These are phyloP conservation scores for Hevea brasiliensis DNA, from an alignment of 345 rosid genomes.

Conservation along the genomic window DNA sequence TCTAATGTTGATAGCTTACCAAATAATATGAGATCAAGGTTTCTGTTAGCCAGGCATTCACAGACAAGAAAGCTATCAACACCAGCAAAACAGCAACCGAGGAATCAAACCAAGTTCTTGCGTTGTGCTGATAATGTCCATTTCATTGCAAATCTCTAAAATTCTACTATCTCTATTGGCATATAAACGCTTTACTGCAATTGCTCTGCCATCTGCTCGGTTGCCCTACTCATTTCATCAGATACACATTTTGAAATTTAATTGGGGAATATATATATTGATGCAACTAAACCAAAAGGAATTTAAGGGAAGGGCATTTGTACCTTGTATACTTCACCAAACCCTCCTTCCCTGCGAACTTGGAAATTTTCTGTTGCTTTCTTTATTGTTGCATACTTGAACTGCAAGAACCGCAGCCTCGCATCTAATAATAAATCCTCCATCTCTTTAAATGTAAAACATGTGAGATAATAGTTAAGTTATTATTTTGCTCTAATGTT, in stretches of 20 bases:
- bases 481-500: too few relatives aligned
- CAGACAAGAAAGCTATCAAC: conserved; percentile 52
- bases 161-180: conserved; percentile 27
- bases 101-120: conserved; percentile 56
- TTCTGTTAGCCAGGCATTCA: conserved; percentile 54
- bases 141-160: conserved; percentile 49
- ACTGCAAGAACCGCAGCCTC: conserved; percentile 40
- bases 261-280: too few relatives aligned
- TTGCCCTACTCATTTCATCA: conserved; percentile 42
- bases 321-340: conserved; percentile 58
- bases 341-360: conserved; percentile 49
- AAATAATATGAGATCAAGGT: conserved; percentile 54
- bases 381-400: conserved; percentile 48
- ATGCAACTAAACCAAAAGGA: background rate
- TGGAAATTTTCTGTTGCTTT: conserved; percentile 45
- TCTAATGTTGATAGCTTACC: conserved; percentile 33
- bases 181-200: conserved; percentile 57
- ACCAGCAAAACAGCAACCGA: conserved; percentile 62
- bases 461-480: too few relatives aligned
- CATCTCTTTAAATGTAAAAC: conserved; percentile 8
- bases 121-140: conserved; percentile 61
- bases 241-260: background rate
- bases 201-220: conserved; percentile 65
- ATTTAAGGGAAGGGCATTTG: background rate
- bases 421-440: conserved; percentile 25